phyloP scores from a whole-genome alignment of 345 rosid species.

The Salix dunnii region DNA sequence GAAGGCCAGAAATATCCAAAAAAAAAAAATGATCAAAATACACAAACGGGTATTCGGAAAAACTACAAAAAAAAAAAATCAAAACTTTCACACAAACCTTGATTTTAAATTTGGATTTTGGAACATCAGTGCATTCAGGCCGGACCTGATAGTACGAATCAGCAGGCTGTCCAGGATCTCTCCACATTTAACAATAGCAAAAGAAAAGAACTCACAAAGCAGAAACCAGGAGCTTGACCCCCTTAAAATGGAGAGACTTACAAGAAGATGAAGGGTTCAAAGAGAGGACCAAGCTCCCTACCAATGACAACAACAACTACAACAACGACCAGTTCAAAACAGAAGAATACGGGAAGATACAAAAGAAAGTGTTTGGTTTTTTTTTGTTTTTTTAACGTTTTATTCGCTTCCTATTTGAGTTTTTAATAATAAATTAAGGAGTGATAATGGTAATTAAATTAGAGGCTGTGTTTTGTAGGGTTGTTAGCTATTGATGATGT shows the following conservation, averaged over 20 bases:
- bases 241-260: neutral
- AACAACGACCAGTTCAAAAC: constrained; percentile 17
- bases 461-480: neutral
- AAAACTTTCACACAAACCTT: constrained; percentile 44
- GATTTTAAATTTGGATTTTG: constrained; percentile 85
- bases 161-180: constrained; percentile 57
- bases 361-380: too few relatives aligned
- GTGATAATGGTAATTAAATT: neutral
- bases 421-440: neutral
- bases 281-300: neutral
- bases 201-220: constrained; percentile 9
- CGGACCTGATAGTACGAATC: constrained; percentile 93
- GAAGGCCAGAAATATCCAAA: neutral
- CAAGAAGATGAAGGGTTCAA: neutral
- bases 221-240: constrained; percentile 22
- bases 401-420: neutral
- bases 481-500: neutral
- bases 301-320: neutral
- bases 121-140: constrained; percentile 89
- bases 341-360: neutral
- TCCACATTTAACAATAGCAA: constrained; percentile 57
- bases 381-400: neutral
- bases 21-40: neutral
- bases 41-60: neutral
- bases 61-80: neutral